These are phyloP conservation scores for Argentina anserina DNA, from an alignment of 306 rosid genomes.

Conservation along the genomic window DNA sequence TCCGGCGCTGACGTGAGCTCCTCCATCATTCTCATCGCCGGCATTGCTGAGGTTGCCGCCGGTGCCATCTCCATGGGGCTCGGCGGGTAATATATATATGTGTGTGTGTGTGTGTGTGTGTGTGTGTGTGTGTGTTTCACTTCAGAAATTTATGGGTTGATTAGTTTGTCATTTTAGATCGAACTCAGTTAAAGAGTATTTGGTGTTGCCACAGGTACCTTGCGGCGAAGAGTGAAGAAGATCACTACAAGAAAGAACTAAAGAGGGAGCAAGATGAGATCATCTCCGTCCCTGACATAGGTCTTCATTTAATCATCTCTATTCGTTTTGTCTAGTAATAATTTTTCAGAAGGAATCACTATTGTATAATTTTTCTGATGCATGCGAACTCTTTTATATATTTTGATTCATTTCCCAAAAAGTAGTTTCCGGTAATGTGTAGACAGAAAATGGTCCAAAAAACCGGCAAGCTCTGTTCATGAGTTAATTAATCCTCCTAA, in stretches of 20 bases:
- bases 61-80: constrained; percentile 60
- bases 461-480: neutral
- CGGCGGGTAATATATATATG: constrained; percentile 53
- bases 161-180: neutral
- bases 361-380: neutral
- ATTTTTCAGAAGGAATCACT: neutral
- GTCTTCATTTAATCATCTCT: constrained; percentile 6
- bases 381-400: neutral
- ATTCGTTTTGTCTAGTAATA: neutral
- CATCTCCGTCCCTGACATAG: constrained; percentile 60
- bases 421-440: neutral
- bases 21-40: constrained; percentile 44
- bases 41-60: constrained; percentile 51
- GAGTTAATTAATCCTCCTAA: neutral
- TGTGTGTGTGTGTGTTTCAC: too few species aligned
- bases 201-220: constrained; percentile 49
- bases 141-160: neutral
- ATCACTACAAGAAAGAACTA: constrained; percentile 69
- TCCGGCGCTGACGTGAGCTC: constrained; percentile 48
- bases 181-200: neutral
- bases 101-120: too few species aligned
- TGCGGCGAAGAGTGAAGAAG: constrained; percentile 89
- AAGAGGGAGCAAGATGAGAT: constrained; percentile 85
- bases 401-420: neutral
- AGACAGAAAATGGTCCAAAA: neutral